These are phyloP conservation scores for Talaromyces piceae DNA, from an alignment of 2,329 filamentous ascomycete species.

Conservation along the genomic window DNA sequence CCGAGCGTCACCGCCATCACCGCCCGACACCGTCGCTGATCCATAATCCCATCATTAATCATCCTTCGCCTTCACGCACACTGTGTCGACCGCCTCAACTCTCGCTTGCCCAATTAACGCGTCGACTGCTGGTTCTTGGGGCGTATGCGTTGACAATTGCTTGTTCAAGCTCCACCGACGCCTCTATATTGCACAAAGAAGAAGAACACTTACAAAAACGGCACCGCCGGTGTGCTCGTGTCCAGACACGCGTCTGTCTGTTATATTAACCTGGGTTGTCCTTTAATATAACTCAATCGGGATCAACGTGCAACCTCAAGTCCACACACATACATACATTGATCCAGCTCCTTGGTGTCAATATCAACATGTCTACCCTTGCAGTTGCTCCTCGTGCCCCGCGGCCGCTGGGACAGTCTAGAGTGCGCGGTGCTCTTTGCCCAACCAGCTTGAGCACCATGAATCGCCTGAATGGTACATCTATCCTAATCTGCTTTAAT, in stretches of 20 bases:
- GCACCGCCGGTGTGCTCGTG: background rate
- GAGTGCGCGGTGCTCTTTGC: slow-evolving; percentile 3
- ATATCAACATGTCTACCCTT: slow-evolving; percentile 6
- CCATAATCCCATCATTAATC: background rate
- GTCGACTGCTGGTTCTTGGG: background rate
- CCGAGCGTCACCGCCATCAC: too few relatives aligned
- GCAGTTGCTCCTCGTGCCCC: slow-evolving; percentile 3
- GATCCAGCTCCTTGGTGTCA: background rate
- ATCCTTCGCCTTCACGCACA: background rate
- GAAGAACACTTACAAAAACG: background rate
- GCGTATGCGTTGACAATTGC: background rate
- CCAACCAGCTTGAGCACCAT: slow-evolving; percentile 1
- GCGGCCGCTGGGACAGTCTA: background rate
- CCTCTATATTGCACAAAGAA: background rate
- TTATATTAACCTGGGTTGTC: background rate
- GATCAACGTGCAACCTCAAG: background rate
- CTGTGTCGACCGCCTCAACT: background rate
- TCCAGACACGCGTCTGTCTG: background rate
- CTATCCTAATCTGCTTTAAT: background rate
- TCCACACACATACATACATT: background rate
- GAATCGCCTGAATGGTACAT: slow-evolving; percentile 7
- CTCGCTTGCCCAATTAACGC: background rate
- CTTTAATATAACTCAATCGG: background rate
- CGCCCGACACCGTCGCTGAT: background rate
- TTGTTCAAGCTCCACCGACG: background rate